Percentiles rank a stretch among this genome's conserved stretches.
phyloP scores from a whole-genome alignment of 257 asterid genomes.

The Solanum microdontum region DNA sequence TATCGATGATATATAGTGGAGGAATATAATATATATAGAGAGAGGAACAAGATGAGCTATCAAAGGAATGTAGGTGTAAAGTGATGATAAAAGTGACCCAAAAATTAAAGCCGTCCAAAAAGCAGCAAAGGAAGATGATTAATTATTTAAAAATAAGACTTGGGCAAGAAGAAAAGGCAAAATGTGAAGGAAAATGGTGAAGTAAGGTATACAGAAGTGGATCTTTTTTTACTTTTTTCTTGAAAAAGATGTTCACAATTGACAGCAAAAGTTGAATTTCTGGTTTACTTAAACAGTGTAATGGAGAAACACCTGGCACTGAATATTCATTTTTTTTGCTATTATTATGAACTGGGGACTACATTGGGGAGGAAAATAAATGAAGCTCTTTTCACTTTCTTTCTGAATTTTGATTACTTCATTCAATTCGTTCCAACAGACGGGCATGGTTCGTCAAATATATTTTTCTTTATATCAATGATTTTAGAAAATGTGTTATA shows the following conservation, averaged over 20 bases:
- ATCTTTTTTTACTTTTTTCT: background rate
- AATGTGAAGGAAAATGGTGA: constrained; percentile 6
- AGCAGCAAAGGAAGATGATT: constrained; percentile 6
- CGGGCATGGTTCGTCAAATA: background rate
- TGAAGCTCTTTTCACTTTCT: background rate
- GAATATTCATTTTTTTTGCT: background rate
- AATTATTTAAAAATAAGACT: constrained; percentile 1
- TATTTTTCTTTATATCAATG: background rate
- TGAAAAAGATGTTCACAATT: constrained; percentile 6
- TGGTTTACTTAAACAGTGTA: background rate
- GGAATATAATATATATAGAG: background rate
- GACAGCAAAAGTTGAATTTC: background rate
- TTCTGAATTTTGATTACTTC: background rate
- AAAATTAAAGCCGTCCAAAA: constrained; percentile 56
- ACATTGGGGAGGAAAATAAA: background rate
- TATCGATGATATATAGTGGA: background rate
- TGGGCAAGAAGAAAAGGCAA: constrained; percentile 4
- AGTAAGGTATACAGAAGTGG: constrained; percentile 13
- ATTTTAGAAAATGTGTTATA: background rate
- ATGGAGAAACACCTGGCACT: background rate
- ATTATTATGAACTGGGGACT: background rate
- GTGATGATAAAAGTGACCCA: constrained; percentile 19
- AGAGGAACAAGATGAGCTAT: constrained; percentile 9
- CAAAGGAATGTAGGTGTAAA: constrained; percentile 43
- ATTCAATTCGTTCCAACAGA: background rate